These are phyloP conservation scores for Thuidium tamariscinum DNA, from an alignment of 225 moss, liverwort and hornwort genomes.

Conservation along the genomic window DNA sequence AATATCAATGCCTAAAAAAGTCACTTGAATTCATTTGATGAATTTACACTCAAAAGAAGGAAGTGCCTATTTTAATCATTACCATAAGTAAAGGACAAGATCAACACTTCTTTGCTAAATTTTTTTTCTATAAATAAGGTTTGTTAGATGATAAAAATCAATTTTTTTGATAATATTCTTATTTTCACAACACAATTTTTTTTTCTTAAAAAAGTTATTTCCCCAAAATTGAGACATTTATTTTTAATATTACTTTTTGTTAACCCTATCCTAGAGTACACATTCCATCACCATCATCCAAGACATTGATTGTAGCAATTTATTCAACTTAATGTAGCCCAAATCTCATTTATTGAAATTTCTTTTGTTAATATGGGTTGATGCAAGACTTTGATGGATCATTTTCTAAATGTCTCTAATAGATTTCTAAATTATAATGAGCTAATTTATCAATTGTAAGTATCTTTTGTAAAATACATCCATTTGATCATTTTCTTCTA, in stretches of 20 bases:
- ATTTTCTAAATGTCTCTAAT: rapidly evolving
- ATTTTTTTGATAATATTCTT: no score
- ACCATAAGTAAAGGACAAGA: no score
- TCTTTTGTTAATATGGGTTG: rapidly evolving
- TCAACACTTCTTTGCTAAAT: no score
- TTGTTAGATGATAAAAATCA: no score
- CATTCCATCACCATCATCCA: neutral
- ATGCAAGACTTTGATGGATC: neutral
- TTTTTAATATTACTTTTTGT: no score
- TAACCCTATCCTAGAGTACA: no score
- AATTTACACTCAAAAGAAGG: neutral
- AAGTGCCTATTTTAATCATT: no score
- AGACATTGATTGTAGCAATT: neutral
- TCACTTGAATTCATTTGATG: rapidly evolving
- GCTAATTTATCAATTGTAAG: neutral
- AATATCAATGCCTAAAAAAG: neutral
- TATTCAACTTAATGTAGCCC: neutral
- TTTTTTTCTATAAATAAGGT: no score
- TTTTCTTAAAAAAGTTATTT: no score
- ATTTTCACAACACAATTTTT: no score
- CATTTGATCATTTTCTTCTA: neutral
- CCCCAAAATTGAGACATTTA: no score
- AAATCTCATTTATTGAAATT: neutral
- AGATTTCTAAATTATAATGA: rapidly evolving
- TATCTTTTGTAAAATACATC: neutral